These are phyloP conservation scores for Neurospora sp. DNA, from an alignment of 495 filamentous ascomycete species.

Conservation along the genomic window DNA sequence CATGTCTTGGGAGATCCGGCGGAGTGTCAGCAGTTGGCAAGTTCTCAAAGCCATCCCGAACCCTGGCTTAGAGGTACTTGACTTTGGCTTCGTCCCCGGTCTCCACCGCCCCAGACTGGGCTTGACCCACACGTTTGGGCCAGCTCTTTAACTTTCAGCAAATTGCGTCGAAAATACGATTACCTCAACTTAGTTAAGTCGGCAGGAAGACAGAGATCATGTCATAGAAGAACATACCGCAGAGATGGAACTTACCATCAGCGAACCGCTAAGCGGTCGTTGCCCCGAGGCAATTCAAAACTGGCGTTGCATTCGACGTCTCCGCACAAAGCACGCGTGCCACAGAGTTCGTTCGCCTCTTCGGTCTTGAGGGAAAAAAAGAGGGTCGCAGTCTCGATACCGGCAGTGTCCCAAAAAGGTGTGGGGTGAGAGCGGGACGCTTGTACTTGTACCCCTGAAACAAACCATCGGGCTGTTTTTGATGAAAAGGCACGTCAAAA, in stretches of 20 bases:
- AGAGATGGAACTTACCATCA: not conserved
- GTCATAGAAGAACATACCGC: not conserved
- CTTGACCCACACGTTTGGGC: not conserved
- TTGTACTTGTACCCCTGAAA: conserved; percentile 21
- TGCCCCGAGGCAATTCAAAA: not conserved
- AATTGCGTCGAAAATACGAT: not conserved
- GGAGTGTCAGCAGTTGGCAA: not conserved
- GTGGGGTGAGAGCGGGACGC: conserved; percentile 6
- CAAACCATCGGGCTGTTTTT: conserved; percentile 10
- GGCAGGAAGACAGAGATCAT: not conserved
- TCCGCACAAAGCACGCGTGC: not conserved
- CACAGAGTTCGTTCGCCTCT: not conserved
- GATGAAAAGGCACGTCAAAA: conserved; percentile 14
- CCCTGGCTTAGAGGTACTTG: not conserved
- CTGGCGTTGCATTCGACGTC: not conserved
- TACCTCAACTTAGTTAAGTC: not conserved
- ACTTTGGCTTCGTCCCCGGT: not conserved
- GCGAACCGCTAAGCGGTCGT: not conserved
- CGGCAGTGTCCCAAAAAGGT: not conserved
- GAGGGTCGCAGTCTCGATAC: not conserved
- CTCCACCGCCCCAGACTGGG: not conserved
- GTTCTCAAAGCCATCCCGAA: not conserved
- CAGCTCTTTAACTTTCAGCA: not conserved
- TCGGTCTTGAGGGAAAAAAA: not conserved
- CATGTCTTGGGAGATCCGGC: not conserved